Conservation (phyloP, 1,284 basidiomycete species). For the Puccinia horiana region DNA sequence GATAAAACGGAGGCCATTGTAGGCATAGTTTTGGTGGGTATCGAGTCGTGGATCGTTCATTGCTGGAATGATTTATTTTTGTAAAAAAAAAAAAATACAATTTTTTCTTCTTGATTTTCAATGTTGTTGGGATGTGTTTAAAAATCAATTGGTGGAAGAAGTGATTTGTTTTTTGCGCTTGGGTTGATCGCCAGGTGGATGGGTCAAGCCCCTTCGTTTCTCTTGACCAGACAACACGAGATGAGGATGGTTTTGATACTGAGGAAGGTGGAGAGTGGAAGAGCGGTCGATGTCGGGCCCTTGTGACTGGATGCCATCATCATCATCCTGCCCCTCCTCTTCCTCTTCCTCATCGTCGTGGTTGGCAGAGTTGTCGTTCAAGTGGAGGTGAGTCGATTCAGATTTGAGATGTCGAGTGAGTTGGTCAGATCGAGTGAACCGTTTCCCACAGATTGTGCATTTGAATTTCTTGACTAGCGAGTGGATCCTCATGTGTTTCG, state of each 20-base stretch:
- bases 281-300: not conserved
- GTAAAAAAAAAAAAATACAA: not conserved
- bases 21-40: no score
- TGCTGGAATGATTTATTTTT: no score
- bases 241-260: not conserved
- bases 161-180: not conserved
- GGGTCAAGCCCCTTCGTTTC: not conserved
- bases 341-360: not conserved
- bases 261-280: not conserved
- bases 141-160: not conserved
- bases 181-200: not conserved
- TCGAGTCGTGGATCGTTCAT: no score
- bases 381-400: constrained; percentile 45
- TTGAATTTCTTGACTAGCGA: constrained; percentile 56
- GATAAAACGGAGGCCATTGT: no score
- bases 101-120: not conserved
- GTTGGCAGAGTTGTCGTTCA: not conserved
- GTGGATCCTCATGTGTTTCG: constrained; percentile 57
- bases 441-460: constrained; percentile 53
- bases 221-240: not conserved
- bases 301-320: not conserved
- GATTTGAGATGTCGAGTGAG: constrained; percentile 55
- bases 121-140: not conserved
- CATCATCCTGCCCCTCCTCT: not conserved
- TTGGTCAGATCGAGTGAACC: constrained; percentile 57